A percentile compares a stretch with the other conserved stretches of the same genome.
Conservation (phyloP, 768 basidiomycete genomes). For the Boletus sensibilis region DNA sequence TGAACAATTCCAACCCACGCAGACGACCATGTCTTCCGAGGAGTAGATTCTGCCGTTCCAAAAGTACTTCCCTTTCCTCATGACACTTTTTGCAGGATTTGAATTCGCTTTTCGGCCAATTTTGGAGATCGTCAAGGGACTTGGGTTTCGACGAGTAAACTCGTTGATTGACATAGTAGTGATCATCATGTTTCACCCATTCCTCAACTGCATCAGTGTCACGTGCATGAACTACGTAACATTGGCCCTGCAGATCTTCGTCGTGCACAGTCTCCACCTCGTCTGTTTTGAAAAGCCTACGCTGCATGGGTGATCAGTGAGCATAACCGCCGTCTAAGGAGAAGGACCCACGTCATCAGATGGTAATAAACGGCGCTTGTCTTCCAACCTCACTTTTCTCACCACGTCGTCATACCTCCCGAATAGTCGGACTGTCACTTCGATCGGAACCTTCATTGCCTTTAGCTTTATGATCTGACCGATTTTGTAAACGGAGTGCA, state of each 20-base stretch:
- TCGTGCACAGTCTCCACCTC: slow-evolving; percentile 28
- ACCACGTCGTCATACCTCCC: slow-evolving; percentile 46
- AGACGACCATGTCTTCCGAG: slow-evolving; percentile 43
- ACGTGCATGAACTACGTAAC: slow-evolving; percentile 44
- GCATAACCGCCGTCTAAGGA: neutral
- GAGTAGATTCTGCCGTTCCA: slow-evolving; percentile 33
- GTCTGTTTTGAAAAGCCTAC: slow-evolving; percentile 43
- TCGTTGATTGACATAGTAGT: slow-evolving; percentile 52
- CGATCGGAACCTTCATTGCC: slow-evolving; percentile 20
- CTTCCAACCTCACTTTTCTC: slow-evolving; percentile 16
- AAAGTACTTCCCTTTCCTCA: slow-evolving; percentile 29
- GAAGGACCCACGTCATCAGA: slow-evolving; percentile 43
- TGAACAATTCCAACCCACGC: slow-evolving; percentile 65
- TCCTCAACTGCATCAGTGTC: slow-evolving; percentile 32
- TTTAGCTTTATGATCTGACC: slow-evolving; percentile 52
- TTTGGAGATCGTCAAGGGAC: slow-evolving; percentile 21
- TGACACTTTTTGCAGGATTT: slow-evolving; percentile 42
- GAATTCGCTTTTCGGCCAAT: slow-evolving; percentile 32
- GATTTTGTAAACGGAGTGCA: slow-evolving; percentile 41
- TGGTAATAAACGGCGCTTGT: slow-evolving; percentile 16
- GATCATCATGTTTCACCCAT: slow-evolving; percentile 55
- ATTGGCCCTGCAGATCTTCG: slow-evolving; percentile 51
- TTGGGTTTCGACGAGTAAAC: slow-evolving; percentile 18
- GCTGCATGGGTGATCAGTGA: slow-evolving; percentile 20
- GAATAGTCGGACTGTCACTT: slow-evolving; percentile 42